phyloP scores from a whole-genome alignment of 257 asterid species.

The Jaltomata sinuosa region DNA sequence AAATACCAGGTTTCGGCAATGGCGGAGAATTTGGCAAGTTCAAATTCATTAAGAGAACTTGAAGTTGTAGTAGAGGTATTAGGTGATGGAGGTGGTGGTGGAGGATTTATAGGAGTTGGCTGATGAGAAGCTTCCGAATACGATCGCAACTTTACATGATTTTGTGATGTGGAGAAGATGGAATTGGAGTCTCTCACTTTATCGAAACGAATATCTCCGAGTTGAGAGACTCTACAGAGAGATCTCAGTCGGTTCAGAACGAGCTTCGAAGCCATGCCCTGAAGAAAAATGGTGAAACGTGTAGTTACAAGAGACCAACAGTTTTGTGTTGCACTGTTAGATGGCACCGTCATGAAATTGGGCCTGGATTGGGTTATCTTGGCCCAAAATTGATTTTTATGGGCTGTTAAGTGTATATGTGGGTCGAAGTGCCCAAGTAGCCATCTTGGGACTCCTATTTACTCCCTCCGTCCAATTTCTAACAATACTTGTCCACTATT shows the following conservation, averaged over 20 bases:
- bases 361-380: background rate
- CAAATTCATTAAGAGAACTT: constrained; percentile 63
- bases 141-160: constrained; percentile 16
- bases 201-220: background rate
- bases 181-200: background rate
- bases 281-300: background rate
- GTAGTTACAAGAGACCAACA: background rate
- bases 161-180: background rate
- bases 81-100: constrained; percentile 2
- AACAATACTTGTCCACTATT: too few species aligned
- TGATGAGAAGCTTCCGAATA: constrained; percentile 32
- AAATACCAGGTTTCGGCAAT: constrained; percentile 62
- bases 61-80: background rate
- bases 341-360: background rate
- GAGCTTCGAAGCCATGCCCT: constrained; percentile 42
- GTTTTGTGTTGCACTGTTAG: background rate
- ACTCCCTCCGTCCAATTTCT: too few species aligned
- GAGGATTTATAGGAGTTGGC: constrained; percentile 18
- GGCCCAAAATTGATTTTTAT: background rate
- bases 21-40: constrained; percentile 63
- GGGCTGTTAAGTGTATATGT: background rate
- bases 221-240: constrained; percentile 11
- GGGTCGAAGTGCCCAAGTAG: background rate
- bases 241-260: constrained; percentile 27
- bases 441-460: too few species aligned